These are phyloP conservation scores for Periconia sp. DNA, from an alignment of 2,329 filamentous ascomycete species.

Conservation along the genomic window DNA sequence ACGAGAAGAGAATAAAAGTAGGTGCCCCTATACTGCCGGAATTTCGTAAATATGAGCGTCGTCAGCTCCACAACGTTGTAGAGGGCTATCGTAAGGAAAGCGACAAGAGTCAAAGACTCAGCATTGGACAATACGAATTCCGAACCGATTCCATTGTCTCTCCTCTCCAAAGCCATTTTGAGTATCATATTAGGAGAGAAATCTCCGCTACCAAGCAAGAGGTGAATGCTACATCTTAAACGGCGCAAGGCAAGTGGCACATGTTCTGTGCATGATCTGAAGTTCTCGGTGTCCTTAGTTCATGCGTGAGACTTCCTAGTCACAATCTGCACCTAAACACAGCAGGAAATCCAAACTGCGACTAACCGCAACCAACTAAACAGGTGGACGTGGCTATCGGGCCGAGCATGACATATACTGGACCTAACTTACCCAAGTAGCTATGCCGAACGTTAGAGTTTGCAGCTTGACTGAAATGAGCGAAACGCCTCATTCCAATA, in stretches of 20 bases:
- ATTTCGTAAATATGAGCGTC: slow-evolving; percentile 40
- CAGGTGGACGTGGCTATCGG: background rate
- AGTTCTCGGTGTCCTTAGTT: background rate
- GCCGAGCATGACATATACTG: background rate
- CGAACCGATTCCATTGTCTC: slow-evolving; percentile 4
- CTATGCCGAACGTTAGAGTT: background rate
- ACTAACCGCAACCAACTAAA: background rate
- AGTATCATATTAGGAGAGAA: background rate
- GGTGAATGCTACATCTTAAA: background rate
- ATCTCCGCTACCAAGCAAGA: background rate
- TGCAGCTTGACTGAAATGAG: background rate
- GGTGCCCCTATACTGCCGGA: slow-evolving; percentile 45
- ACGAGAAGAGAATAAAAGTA: slow-evolving; percentile 51
- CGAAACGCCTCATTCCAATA: too few species aligned
- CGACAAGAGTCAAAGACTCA: slow-evolving; percentile 9
- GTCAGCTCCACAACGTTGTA: slow-evolving; percentile 32
- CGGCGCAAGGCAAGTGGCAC: background rate
- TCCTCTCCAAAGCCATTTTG: background rate
- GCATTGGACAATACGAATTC: slow-evolving; percentile 2
- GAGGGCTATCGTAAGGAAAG: slow-evolving; percentile 19
- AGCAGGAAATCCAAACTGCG: background rate
- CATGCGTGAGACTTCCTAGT: background rate
- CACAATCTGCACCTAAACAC: background rate
- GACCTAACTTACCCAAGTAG: background rate
- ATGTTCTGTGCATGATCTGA: background rate